phyloP scores from a whole-genome alignment of 768 basidiomycete species.

The Macrocybe gigantea region DNA sequence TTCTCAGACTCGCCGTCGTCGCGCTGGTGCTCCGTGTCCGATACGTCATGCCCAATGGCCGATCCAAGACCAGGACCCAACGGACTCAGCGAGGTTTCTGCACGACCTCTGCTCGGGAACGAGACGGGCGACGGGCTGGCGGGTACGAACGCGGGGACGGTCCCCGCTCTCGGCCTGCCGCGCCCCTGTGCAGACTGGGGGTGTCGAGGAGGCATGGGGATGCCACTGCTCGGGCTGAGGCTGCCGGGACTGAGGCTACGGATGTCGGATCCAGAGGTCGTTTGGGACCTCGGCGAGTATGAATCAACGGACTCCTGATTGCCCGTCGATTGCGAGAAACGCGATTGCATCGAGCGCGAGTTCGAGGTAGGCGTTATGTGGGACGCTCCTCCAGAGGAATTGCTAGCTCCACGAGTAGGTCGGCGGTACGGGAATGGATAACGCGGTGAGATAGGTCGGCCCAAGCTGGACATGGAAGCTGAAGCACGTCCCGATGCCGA shows the following conservation, averaged over 20 bases:
- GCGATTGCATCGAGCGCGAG: constrained; percentile 28
- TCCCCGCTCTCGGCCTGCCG: constrained; percentile 24
- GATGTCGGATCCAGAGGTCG: constrained; percentile 9
- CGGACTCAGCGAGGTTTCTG: constrained; percentile 5
- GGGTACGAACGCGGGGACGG: constrained; percentile 24
- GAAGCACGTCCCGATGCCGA: constrained; percentile 54
- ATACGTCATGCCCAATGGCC: constrained; percentile 21
- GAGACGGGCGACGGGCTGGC: constrained; percentile 13
- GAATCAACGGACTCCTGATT: constrained; percentile 59
- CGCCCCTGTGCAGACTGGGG: constrained; percentile 24
- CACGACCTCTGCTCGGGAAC: constrained; percentile 21
- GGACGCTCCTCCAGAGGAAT: constrained; percentile 35
- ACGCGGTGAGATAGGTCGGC: constrained; percentile 65
- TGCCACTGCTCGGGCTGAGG: constrained; percentile 17
- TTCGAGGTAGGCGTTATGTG: constrained; percentile 28
- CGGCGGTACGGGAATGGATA: constrained; percentile 68
- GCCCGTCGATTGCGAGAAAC: constrained; percentile 50
- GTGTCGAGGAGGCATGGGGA: constrained; percentile 40
- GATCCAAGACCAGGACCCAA: constrained; percentile 2
- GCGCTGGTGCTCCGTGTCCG: constrained; percentile 10
- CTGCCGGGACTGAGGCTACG: no score
- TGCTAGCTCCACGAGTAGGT: constrained; percentile 37
- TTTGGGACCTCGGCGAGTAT: constrained; percentile 38
- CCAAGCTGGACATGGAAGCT: constrained; percentile 81
- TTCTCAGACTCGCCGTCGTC: constrained; percentile 40